A percentile compares a stretch with the other conserved stretches of the same genome.
Conservation (phyloP, 805 yeast species). For the Crinitomyces ghanaensis region DNA sequence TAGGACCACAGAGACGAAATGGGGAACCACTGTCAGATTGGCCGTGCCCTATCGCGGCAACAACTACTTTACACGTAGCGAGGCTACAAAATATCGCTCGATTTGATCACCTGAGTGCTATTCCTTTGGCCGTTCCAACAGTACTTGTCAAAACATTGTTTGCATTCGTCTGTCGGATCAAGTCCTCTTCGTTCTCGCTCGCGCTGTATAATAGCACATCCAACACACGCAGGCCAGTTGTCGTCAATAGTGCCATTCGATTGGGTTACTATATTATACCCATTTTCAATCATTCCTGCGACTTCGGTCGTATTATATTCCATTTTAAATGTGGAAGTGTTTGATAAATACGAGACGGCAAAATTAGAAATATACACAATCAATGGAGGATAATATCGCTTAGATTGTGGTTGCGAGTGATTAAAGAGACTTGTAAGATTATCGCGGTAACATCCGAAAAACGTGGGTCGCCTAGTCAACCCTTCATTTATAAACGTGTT, state of each 20-base stretch:
- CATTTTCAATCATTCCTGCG: constrained; percentile 54
- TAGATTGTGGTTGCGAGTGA: constrained; percentile 13
- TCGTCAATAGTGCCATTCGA: constrained; percentile 57
- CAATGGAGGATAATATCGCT: constrained; percentile 47
- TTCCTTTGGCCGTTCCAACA: constrained; percentile 69
- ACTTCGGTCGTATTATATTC: constrained; percentile 50
- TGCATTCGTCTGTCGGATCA: constrained; percentile 58
- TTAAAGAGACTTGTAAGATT: constrained; percentile 41
- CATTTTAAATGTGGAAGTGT: constrained; percentile 61
- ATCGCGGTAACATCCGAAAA: constrained; percentile 67
- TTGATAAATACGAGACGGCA: constrained; percentile 52
- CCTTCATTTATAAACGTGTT: constrained; percentile 11
- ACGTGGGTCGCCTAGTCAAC: constrained; percentile 42
- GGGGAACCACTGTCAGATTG: too few relatives aligned
- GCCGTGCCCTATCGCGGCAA: too few relatives aligned
- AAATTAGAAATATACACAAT: constrained; percentile 70
- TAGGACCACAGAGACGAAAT: too few relatives aligned
- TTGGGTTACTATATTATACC: constrained; percentile 63
- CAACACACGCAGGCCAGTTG: constrained; percentile 66
- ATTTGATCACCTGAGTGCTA: too few relatives aligned
- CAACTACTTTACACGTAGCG: too few relatives aligned
- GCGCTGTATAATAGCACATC: constrained; percentile 78
- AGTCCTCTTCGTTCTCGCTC: constrained; percentile 58
- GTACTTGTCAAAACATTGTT: constrained; percentile 56
- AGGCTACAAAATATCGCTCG: too few relatives aligned